Base-by-base conservation (phyloP, 345 rosid genomes). In the Bruguiera gymnorhiza region DNA sequence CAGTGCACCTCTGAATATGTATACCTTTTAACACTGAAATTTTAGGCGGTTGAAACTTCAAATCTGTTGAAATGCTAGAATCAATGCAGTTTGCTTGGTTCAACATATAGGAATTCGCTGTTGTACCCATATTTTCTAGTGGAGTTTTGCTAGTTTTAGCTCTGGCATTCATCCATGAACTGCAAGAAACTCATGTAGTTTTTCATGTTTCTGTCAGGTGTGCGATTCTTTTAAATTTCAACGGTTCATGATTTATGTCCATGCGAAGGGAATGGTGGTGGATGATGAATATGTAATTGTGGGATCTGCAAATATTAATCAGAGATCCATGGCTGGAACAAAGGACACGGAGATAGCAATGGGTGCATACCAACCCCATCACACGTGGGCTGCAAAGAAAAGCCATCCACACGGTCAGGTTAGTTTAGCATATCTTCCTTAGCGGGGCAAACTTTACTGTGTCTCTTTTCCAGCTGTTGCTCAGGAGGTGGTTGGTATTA, bases 271-370 rank as follows among this genome's bases (percentile, higher is more conserved):
- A 67, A 93, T 93, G 97, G 70, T 93, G 26, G 93, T 93, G 70
- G 98, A 90, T 70, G 98, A 93, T 55, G 97, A 93, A 81, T 93
- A 90, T 55, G 86, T 86, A 19, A 84, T 93, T 68, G 19, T 93
- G 36, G 98, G 98, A 80, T 93, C 98, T 27, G 98, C 98, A 30
- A 93, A 93, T 83, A 87, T 93, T 57, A 93, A 93, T 84, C 98
- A 93, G 86, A 87, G 98, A 79, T 93, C 98, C 27, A 82, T 93
- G 96, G 97, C 96, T n/a, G 98, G 98, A 9, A 80, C 97, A 4
- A 93, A 87, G 78, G 98, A 93, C 74, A 86, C 98, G 0, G 98
- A 92, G 82, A 88, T 88, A 63, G 98, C 98, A 23, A 87, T 95
- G 99, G 99, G 98, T 65, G 91, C 97, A 15, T 95, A 95, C 75